Conservation (phyloP, 495 filamentous ascomycete species). For the Penicillium bovifimosum region DNA sequence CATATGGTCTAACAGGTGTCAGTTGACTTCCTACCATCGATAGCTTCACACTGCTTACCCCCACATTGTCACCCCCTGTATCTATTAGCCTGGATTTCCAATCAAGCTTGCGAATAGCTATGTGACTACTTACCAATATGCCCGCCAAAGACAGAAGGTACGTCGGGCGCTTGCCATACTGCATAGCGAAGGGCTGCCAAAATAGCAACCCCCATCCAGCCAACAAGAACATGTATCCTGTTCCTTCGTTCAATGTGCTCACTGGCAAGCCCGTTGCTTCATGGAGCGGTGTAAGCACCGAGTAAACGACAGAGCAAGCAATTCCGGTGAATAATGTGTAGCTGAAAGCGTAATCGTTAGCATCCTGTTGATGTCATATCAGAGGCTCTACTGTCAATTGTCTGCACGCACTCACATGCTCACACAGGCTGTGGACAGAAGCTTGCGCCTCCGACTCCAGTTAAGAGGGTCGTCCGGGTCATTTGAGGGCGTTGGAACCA, state of each 20-base stretch:
- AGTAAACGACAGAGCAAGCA: constrained; percentile 55
- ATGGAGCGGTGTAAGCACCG: constrained; percentile 53
- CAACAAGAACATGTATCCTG: constrained; percentile 59
- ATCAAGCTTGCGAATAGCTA: neutral
- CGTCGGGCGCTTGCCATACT: constrained; percentile 61
- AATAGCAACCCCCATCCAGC: constrained; percentile 61
- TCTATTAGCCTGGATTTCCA: neutral
- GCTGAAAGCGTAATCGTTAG: constrained; percentile 12
- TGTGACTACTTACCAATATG: constrained; percentile 32
- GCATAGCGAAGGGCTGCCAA: constrained; percentile 63
- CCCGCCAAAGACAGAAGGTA: constrained; percentile 56
- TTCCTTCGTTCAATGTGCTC: constrained; percentile 52
- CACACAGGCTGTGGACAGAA: constrained; percentile 45
- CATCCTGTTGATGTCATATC: neutral
- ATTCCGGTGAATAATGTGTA: constrained; percentile 60
- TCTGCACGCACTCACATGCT: constrained; percentile 32
- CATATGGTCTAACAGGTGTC: constrained; percentile 27
- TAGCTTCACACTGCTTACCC: constrained; percentile 27
- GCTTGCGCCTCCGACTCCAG: constrained; percentile 53
- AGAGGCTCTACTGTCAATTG: neutral
- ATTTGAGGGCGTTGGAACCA: constrained; percentile 52
- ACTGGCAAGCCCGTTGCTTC: constrained; percentile 50
- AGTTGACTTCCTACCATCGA: neutral
- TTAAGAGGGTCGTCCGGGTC: constrained; percentile 60
- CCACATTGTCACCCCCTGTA: constrained; percentile 35